Percentiles rank a stretch among this genome's conserved stretches.
Evolutionary conservation across 1,139 yeast species (phyloP).

Genomic region (Wickerhamomyces sp.): DNA sequence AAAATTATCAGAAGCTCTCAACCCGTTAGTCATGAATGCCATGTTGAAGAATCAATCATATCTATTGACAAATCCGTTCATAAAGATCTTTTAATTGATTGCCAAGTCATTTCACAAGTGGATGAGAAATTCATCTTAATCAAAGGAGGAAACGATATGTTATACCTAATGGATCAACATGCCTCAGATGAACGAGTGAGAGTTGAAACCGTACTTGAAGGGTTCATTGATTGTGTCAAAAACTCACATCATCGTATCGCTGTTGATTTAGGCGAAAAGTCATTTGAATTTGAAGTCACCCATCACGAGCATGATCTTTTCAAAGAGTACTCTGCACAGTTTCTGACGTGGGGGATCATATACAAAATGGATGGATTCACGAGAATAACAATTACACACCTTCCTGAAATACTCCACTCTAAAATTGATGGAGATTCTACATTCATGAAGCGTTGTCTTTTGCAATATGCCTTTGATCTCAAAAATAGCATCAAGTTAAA

Average conservation of each 20-base stretch:
- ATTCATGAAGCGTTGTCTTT: constrained; percentile 31
- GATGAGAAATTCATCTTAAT: constrained; percentile 65
- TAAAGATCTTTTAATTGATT: constrained; percentile 16
- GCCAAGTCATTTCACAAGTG: constrained; percentile 43
- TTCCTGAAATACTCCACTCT: constrained; percentile 36
- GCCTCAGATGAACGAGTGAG: constrained; percentile 95
- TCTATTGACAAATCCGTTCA: constrained; percentile 7
- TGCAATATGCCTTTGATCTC: constrained; percentile 41
- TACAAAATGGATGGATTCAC: constrained; percentile 16
- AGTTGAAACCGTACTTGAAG: constrained; percentile 53
- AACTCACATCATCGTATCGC: constrained; percentile 12
- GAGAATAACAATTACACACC: constrained; percentile 27
- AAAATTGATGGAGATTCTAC: constrained; percentile 26
- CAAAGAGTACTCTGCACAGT: constrained; percentile 26
- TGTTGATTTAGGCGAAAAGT: constrained; percentile 6
- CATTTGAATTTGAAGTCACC: constrained; percentile 17
- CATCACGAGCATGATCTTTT: constrained; percentile 31
- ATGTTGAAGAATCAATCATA: not conserved
- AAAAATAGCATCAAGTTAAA: constrained; percentile 19
- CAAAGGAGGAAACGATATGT: constrained; percentile 36
- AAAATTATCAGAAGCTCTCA: not conserved
- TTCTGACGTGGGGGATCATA: constrained; percentile 42
- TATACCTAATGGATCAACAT: constrained; percentile 91
- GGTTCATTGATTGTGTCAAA: constrained; percentile 24
- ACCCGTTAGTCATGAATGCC: not conserved